Conservation (phyloP, 306 rosid species). For the Trichosanthes cucumerina region DNA sequence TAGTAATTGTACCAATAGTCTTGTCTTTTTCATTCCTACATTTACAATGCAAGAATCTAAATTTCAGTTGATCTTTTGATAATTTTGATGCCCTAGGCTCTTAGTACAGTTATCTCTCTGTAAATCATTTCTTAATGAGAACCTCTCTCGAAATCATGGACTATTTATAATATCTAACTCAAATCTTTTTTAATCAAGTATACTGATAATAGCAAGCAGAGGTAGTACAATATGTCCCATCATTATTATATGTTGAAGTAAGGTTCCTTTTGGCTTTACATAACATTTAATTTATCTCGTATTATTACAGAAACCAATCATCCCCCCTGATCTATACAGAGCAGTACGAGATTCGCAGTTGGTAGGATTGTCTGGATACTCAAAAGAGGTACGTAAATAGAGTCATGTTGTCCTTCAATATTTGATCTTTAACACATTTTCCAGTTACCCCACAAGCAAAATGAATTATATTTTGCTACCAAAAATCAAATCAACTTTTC, state of each 20-base stretch:
- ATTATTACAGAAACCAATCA: conserved; percentile 62
- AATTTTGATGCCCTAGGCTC: background rate
- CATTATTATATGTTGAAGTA: background rate
- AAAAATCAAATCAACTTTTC: background rate
- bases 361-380: conserved; percentile 81
- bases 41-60: background rate
- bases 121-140: background rate
- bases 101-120: background rate
- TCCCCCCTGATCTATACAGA: conserved; percentile 58
- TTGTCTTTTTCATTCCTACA: background rate
- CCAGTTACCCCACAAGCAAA: background rate
- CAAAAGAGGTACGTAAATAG: conserved; percentile 57
- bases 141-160: background rate
- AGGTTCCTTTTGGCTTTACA: background rate
- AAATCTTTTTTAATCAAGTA: background rate
- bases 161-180: background rate
- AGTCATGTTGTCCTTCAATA: background rate
- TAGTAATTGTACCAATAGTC: background rate
- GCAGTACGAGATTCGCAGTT: conserved; percentile 68
- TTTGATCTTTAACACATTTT: background rate
- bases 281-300: background rate
- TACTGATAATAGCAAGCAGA: background rate
- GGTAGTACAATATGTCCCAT: background rate
- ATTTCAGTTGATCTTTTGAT: background rate
- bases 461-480: background rate